Evolutionary conservation across 2,329 filamentous ascomycete species (phyloP).

Genomic region (Monosporascus ibericus): DNA sequence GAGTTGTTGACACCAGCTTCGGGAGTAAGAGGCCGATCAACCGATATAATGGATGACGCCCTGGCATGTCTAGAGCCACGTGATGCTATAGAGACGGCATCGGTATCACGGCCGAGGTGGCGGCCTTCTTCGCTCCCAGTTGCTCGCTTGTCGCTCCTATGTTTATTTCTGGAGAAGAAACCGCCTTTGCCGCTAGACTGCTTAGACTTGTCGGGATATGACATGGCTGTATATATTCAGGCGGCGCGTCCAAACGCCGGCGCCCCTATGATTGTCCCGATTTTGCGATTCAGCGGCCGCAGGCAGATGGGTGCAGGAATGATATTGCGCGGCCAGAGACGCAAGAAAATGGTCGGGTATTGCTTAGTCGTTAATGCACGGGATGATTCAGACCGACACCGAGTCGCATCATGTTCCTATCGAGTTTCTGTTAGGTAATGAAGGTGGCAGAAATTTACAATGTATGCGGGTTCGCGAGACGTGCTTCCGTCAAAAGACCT

Average conservation of each 20-base stretch:
- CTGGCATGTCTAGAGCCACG: conserved; percentile 70
- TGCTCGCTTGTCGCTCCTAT: conserved; percentile 63
- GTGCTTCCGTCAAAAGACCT: neutral
- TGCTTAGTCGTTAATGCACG: conserved; percentile 31
- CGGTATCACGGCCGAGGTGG: conserved; percentile 51
- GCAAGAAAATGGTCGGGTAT: conserved; percentile 16
- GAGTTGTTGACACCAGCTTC: conserved; percentile 65
- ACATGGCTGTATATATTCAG: conserved; percentile 34
- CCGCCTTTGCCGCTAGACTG: conserved; percentile 68
- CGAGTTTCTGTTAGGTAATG: neutral
- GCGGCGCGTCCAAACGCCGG: conserved; percentile 20
- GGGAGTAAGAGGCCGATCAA: conserved; percentile 61
- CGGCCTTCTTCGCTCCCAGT: conserved; percentile 53
- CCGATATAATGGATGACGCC: conserved; percentile 64
- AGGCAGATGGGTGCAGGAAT: neutral
- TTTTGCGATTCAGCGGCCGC: conserved; percentile 4
- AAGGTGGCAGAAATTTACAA: neutral
- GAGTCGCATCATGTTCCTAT: conserved; percentile 36
- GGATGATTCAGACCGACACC: conserved; percentile 32
- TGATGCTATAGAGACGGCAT: conserved; percentile 56
- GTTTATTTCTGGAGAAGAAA: conserved; percentile 86
- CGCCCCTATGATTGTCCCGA: conserved; percentile 15
- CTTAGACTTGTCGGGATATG: conserved; percentile 69
- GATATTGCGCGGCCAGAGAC: conserved; percentile 3
- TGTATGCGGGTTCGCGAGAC: neutral